Conservation (phyloP, 345 rosid genomes). For the Arabidopsis arenosa region DNA sequence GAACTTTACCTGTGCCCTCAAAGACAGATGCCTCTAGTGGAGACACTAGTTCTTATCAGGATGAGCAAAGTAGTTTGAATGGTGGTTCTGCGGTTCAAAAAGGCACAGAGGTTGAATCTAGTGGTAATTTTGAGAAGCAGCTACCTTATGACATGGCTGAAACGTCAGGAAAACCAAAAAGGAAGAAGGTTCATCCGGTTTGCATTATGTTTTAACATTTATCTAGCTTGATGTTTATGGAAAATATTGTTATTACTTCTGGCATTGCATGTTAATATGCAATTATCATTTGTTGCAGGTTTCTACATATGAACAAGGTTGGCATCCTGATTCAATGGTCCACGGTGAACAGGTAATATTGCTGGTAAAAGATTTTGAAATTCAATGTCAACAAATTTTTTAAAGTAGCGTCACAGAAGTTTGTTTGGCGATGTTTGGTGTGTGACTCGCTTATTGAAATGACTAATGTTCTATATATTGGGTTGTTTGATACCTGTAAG, state of each 20-base stretch:
- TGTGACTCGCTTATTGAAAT: background rate
- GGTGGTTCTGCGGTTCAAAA: conserved; percentile 71
- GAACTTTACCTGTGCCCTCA: conserved; percentile 52
- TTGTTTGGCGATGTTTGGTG: conserved; percentile 12
- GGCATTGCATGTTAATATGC: conserved; percentile 33
- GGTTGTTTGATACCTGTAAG: conserved; percentile 18
- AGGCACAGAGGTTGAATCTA: conserved; percentile 81
- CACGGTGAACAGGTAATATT: conserved; percentile 71
- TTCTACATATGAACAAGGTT: conserved; percentile 70
- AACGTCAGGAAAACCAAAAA: conserved; percentile 71
- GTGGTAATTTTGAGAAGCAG: conserved; percentile 67
- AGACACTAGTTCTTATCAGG: conserved; percentile 93
- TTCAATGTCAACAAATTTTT: conserved; percentile 10
- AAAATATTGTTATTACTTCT: conserved; percentile 14
- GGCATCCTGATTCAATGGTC: conserved; percentile 69
- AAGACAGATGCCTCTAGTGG: conserved; percentile 94
- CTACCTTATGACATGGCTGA: conserved; percentile 72
- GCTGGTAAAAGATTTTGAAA: conserved; percentile 19
- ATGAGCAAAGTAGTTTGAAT: conserved; percentile 73
- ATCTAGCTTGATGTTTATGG: conserved; percentile 24
- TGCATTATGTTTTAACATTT: conserved; percentile 35
- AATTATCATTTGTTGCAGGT: conserved; percentile 58
- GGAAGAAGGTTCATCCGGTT: conserved; percentile 73
- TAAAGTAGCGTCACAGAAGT: background rate
- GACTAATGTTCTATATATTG: conserved; percentile 29